A percentile compares a stretch with the other conserved stretches of the same genome.
Conservation (phyloP, 225 moss, liverwort and hornwort species). For the Sphagnum contortum region DNA sequence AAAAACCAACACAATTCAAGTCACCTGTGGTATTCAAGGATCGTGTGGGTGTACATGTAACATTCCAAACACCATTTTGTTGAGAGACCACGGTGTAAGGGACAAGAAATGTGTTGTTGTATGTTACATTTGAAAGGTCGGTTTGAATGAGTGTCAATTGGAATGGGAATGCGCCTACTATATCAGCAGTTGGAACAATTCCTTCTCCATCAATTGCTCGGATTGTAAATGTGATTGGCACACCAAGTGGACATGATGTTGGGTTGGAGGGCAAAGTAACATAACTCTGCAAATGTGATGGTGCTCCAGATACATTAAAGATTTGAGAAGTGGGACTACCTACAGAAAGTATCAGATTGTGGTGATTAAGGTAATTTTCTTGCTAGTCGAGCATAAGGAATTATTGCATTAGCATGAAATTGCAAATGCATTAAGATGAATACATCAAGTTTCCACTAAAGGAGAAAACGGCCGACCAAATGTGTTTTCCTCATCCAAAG, state of each 20-base stretch:
- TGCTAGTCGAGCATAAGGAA: too few species aligned
- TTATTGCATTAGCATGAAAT: too few species aligned
- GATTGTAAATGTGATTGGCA: conserved; percentile 21
- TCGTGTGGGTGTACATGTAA: conserved; percentile 28
- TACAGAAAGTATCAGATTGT: too few species aligned
- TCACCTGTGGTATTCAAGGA: conserved; percentile 23
- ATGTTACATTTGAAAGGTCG: conserved; percentile 2
- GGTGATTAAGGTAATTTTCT: too few species aligned
- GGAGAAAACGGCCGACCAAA: too few species aligned
- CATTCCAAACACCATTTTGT: conserved; percentile 29
- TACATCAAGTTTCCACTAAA: too few species aligned
- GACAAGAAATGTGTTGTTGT: conserved; percentile 21
- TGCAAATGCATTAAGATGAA: too few species aligned
- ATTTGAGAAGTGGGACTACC: too few species aligned
- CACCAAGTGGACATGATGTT: conserved; percentile 18
- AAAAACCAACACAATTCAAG: too few species aligned
- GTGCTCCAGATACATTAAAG: conserved; percentile 31
- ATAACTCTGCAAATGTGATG: conserved; percentile 34
- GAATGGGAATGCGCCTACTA: conserved; percentile 25
- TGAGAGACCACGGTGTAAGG: conserved; percentile 16
- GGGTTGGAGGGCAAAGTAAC: conserved; percentile 22
- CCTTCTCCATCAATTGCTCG: conserved; percentile 30
- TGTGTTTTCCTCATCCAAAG: too few species aligned
- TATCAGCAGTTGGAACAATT: conserved; percentile 22
- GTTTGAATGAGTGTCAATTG: conserved; percentile 21